Base-by-base conservation (phyloP, 2,329 filamentous ascomycete species). In the Colletotrichum spinosum region DNA sequence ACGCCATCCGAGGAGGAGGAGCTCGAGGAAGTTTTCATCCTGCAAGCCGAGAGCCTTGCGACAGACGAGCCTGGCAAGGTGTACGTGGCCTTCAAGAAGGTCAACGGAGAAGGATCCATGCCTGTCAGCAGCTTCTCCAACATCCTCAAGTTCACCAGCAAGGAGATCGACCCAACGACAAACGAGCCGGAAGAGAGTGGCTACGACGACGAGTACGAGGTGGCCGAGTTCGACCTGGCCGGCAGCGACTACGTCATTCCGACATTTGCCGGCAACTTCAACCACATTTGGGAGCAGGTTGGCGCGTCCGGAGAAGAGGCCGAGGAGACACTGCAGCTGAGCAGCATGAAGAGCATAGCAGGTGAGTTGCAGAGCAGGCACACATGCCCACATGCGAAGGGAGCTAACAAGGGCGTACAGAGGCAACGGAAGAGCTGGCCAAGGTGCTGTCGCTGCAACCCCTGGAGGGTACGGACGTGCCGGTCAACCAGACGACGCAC, bases 141-240 rank as follows among this genome's bases (percentile, higher is more conserved):
- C 79, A 83, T 93, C 44, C 90, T 99, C 75, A 97, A 96, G 80
- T 99, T 99, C 78, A 97, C 94, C 15, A 96, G 91, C 83, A 98
- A 97, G 82, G 96, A 99, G 80, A 96, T 99, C 70, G 96, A 99
- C 73, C 96, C 96, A 6, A 92, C 92, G 34, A 97, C 93, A n/a
- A 88, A 89, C 70, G 94, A 97, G 79, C 92, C 95, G 1, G 96
- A 99, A 78, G 94, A 97, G 13, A 86, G 82, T 51, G 96, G 96
- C 50, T 98, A 98, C 77, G 95, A 98, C 57, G 96, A 99, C 74
- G 96, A 99, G 81, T 99, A 99, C 76, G 93, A 97, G 80, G 92
- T 98, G 66, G 93, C 96, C 68, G 94, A 97, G 75, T 89, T 98
- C 67, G 94, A 97, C 68, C 88, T 99, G 67, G 87, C 89, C 15